Conservation (phyloP, 2,329 filamentous ascomycete genomes). For the Aspergillus puulaauensis region DNA sequence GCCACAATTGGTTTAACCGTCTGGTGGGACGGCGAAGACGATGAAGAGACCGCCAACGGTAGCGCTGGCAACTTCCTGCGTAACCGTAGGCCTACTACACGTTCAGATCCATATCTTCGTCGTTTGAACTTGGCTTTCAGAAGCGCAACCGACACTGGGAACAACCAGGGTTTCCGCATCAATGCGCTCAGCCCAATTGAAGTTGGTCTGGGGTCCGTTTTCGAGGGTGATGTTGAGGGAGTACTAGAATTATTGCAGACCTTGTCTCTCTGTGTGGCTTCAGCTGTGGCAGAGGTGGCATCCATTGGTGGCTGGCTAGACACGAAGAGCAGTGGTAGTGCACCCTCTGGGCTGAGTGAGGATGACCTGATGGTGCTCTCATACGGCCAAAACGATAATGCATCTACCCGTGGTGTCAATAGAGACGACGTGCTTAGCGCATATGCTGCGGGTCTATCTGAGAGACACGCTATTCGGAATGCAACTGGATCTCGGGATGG, state of each 20-base stretch:
- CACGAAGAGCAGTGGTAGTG: slow-evolving; percentile 52
- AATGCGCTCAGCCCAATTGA: slow-evolving; percentile 75
- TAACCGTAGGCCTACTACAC: background rate
- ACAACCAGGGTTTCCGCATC: slow-evolving; percentile 68
- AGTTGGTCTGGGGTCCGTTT: slow-evolving; percentile 75
- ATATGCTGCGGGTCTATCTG: slow-evolving; percentile 67
- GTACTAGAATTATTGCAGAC: slow-evolving; percentile 70
- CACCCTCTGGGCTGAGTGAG: slow-evolving; percentile 68
- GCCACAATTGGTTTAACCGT: slow-evolving; percentile 77
- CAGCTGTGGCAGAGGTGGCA: slow-evolving; percentile 78
- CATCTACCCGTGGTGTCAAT: slow-evolving; percentile 52
- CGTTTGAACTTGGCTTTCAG: slow-evolving; percentile 72
- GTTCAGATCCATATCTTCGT: slow-evolving; percentile 67
- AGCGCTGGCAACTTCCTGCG: slow-evolving; percentile 20
- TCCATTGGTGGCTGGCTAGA: slow-evolving; percentile 82
- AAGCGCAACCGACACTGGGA: slow-evolving; percentile 60
- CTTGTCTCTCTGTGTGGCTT: slow-evolving; percentile 78
- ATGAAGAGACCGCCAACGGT: slow-evolving; percentile 41
- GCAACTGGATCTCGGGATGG: slow-evolving; percentile 59
- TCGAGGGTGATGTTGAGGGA: slow-evolving; percentile 78
- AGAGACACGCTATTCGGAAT: slow-evolving; percentile 34
- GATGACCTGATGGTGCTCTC: slow-evolving; percentile 85
- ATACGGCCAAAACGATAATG: slow-evolving; percentile 58
- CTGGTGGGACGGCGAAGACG: slow-evolving; percentile 87
- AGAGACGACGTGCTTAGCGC: slow-evolving; percentile 76